A percentile compares a stretch with the other conserved stretches of the same genome.
Conservation (phyloP, 1,284 basidiomycete genomes). For the Boletus smithii region DNA sequence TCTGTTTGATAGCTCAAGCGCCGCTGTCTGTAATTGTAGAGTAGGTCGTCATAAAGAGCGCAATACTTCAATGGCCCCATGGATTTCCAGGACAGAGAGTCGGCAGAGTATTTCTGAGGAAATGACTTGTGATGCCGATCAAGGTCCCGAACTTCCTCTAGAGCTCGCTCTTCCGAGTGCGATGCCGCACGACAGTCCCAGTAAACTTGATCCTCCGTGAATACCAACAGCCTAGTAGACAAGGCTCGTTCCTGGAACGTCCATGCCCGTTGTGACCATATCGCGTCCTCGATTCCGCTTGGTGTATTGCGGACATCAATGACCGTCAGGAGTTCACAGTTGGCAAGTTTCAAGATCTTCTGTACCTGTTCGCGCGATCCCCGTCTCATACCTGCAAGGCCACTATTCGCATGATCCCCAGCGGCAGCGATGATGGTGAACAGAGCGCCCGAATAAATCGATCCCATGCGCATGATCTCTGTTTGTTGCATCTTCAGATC, state of each 20-base stretch:
- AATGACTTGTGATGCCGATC: constrained; percentile 1
- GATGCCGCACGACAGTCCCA: constrained; percentile 17
- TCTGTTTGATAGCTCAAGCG: constrained; percentile 16
- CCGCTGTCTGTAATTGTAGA: constrained; percentile 14
- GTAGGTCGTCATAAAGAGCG: background rate
- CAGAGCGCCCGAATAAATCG: constrained; percentile 18
- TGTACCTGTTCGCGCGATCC: constrained; percentile 10
- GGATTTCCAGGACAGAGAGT: constrained; percentile 1
- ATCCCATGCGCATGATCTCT: constrained; percentile 22
- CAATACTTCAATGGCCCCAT: constrained; percentile 4
- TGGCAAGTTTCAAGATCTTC: constrained; percentile 7
- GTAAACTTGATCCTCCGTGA: constrained; percentile 20
- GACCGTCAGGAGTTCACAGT: constrained; percentile 11
- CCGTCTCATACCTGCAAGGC: constrained; percentile 11
- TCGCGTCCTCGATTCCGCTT: constrained; percentile 4
- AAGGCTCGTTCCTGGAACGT: constrained; percentile 25
- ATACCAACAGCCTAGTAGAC: constrained; percentile 20
- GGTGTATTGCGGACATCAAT: constrained; percentile 5
- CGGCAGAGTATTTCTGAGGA: background rate
- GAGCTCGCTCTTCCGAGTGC: constrained; percentile 15
- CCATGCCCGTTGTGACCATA: constrained; percentile 21
- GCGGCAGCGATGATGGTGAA: constrained; percentile 24
- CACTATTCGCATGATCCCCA: constrained; percentile 16
- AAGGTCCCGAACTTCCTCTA: constrained; percentile 7
- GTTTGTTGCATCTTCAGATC: constrained; percentile 16